Evolutionary conservation across 768 basidiomycete species (phyloP).

Genomic region (Tylopilus rubrobrunneus): DNA sequence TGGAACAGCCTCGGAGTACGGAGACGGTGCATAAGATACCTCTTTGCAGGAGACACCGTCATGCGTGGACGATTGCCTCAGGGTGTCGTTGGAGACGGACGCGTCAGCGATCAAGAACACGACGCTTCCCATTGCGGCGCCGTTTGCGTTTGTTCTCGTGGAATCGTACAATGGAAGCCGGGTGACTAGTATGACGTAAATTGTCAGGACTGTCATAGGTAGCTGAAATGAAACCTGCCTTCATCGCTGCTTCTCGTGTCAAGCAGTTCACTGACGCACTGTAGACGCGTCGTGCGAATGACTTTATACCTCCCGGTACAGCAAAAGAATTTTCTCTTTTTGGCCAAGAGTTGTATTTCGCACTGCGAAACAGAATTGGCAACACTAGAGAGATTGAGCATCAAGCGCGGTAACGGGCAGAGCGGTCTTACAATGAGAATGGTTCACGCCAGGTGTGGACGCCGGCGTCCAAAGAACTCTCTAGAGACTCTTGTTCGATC

Average conservation of each 20-base stretch:
- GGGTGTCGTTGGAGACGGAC: conserved; percentile 12
- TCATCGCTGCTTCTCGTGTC: conserved; percentile 24
- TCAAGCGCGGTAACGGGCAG: background rate
- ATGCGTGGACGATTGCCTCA: conserved; percentile 14
- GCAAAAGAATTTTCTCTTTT: conserved; percentile 28
- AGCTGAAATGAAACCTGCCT: conserved; percentile 30
- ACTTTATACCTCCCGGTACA: conserved; percentile 25
- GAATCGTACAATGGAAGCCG: conserved; percentile 32
- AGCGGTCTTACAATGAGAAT: conserved; percentile 24
- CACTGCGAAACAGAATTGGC: conserved; percentile 22
- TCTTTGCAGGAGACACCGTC: conserved; percentile 17
- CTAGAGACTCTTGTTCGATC: conserved; percentile 27
- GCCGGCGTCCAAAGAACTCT: conserved; percentile 23
- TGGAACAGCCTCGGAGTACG: conserved; percentile 17
- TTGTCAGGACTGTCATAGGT: conserved; percentile 24
- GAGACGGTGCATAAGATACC: conserved; percentile 8
- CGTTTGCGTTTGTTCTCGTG: conserved; percentile 27
- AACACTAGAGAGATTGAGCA: conserved; percentile 16
- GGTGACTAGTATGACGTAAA: conserved; percentile 30
- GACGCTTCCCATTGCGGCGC: conserved; percentile 25
- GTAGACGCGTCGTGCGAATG: conserved; percentile 28
- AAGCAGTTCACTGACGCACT: conserved; percentile 21
- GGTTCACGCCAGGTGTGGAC: conserved; percentile 29
- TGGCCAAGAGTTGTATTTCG: conserved; percentile 26
- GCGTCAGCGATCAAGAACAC: conserved; percentile 23